Evolutionary conservation across 2,329 filamentous ascomycete species (phyloP).

Genomic region (Verticillium longisporum): DNA sequence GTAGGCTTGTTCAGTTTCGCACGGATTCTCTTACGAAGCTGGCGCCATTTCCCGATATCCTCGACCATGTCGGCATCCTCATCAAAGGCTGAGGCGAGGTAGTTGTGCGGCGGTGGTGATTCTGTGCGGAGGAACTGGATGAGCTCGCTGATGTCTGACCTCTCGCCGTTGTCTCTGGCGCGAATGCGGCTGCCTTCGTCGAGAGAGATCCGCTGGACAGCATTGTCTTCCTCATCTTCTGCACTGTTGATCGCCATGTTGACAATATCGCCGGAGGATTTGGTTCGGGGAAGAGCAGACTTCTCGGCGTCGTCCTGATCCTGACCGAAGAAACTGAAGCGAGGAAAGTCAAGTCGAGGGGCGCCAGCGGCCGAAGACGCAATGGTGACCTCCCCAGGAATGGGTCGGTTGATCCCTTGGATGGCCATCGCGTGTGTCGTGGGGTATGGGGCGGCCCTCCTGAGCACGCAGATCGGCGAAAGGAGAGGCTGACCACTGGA

Average conservation of each 20-base stretch:
- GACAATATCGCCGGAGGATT: conserved; percentile 10
- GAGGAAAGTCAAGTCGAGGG: conserved; percentile 8
- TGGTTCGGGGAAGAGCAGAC: conserved; percentile 7
- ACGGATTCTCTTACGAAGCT: conserved; percentile 30
- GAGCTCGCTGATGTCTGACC: conserved; percentile 9
- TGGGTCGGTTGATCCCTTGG: not conserved
- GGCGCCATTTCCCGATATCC: conserved; percentile 30
- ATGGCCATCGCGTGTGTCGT: not conserved
- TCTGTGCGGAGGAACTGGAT: conserved; percentile 10
- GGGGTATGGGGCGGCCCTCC: not conserved
- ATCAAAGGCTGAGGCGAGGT: conserved; percentile 16
- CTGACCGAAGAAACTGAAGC: conserved; percentile 10
- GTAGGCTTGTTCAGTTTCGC: conserved; percentile 6
- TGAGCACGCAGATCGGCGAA: not conserved
- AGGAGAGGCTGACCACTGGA: not conserved
- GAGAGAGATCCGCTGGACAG: conserved; percentile 2
- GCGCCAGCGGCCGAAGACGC: conserved; percentile 8
- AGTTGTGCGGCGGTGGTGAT: conserved; percentile 4
- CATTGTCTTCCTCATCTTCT: not conserved
- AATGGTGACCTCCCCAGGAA: conserved; percentile 7
- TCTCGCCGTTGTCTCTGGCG: conserved; percentile 10
- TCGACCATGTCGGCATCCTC: conserved; percentile 16
- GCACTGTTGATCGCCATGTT: conserved; percentile 4
- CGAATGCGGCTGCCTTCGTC: conserved; percentile 1
- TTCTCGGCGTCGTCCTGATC: conserved; percentile 4